phyloP scores from a whole-genome alignment of 228 moss, liverwort and hornwort species.

The Sphagnum magellanicum region DNA sequence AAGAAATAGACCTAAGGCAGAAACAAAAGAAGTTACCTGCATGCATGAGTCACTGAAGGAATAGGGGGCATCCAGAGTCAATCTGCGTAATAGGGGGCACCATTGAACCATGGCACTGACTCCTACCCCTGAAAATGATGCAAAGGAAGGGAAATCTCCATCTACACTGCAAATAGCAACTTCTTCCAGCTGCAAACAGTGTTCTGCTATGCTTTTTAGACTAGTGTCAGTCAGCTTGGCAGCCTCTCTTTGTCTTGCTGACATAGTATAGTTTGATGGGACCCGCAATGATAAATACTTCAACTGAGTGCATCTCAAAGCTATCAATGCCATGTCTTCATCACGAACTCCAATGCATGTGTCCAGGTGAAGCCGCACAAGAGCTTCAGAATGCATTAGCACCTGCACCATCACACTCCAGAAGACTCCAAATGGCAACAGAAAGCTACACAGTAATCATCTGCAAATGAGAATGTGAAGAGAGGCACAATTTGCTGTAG shows the following conservation, averaged over 20 bases:
- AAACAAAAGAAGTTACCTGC: conserved; percentile 3
- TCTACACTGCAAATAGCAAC: conserved; percentile 19
- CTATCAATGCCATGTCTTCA: conserved; percentile 17
- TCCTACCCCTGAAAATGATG: conserved; percentile 22
- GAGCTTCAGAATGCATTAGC: conserved; percentile 5
- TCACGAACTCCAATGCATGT: conserved; percentile 36
- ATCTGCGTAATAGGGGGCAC: conserved; percentile 17
- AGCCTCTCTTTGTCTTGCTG: conserved; percentile 1
- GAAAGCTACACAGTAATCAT: neutral
- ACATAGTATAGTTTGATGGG: conserved; percentile 9
- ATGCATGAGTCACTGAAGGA: conserved; percentile 23
- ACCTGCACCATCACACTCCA: conserved; percentile 4
- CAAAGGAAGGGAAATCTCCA: conserved; percentile 8
- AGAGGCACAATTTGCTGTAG: too few species aligned
- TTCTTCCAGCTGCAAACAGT: conserved; percentile 21
- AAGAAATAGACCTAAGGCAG: neutral
- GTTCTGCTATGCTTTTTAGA: conserved; percentile 15
- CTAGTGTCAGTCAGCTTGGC: conserved; percentile 25
- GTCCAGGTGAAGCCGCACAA: conserved; percentile 23
- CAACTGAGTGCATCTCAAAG: conserved; percentile 13
- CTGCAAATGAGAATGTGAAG: neutral
- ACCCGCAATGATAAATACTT: conserved; percentile 23
- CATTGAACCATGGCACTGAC: conserved; percentile 26
- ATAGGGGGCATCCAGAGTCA: conserved; percentile 19
- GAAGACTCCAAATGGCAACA: neutral